Base-by-base conservation (phyloP, 2,329 filamentous ascomycete genomes). In the Verticillium albo-atrum region DNA sequence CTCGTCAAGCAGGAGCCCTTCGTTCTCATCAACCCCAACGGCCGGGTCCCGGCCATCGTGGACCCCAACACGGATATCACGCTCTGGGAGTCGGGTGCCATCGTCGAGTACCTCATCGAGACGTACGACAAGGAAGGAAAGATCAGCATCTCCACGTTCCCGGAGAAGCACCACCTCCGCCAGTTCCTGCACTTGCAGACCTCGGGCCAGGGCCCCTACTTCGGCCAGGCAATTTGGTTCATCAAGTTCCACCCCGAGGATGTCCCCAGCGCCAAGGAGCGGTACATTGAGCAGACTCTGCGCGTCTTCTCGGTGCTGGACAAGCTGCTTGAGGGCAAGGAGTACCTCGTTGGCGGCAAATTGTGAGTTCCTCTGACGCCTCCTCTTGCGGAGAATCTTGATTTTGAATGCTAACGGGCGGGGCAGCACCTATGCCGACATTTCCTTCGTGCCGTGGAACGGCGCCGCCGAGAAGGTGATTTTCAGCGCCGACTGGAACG, bases 161-260 rank as follows among this genome's bases (percentile, higher is more conserved):
- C 61, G n/a, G 72, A 74, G 28, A 70, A 69, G 57, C 72, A 67
- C 62, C 61, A 62, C 3, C 58, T 51, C 2, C 58, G 57, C 57
- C 56, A 57, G 47, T 62, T 35, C 4, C 26, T 54, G 47, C 20
- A 56, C 34, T 63, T 62, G 17, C 60, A 62, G n/a, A 42, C 58
- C 28, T 58, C 57, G 3, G 60, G 61, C 42, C 60, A 62, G 64
- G 78, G 75, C 0, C 77, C 77, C 0, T 81, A 79, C 63, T 80
- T 68, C 52, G 79, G 78, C 4, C 75, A 80, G 63, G 62, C 61
- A 2, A 64, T 58, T 7, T 76, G 75, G 73, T 79, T 80, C 67
- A 51, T 27, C 15, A 58, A 64, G 6, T 60, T 53, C 61, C 67
- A 72, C 57, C 62, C 61, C 1, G 71, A 71, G 35, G 59, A 68